phyloP scores from a whole-genome alignment of 352 stramenopile genomes.

The Pythium oligandrum region DNA sequence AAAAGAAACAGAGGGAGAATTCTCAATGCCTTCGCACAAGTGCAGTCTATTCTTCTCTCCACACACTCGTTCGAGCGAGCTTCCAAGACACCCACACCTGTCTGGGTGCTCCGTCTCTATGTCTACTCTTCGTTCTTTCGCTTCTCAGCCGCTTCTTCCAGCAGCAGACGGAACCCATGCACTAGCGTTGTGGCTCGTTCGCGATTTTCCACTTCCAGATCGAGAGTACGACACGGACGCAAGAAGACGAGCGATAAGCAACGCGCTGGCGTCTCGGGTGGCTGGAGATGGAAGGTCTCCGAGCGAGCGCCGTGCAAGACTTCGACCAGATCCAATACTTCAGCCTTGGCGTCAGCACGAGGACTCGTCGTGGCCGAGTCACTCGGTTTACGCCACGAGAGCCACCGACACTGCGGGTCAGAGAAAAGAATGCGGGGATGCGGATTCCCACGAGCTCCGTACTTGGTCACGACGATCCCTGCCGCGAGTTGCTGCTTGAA shows the following conservation, averaged over 20 bases:
- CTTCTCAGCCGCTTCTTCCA: slow-evolving; percentile 36
- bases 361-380: slow-evolving; percentile 22
- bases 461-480: slow-evolving; percentile 54
- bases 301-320: slow-evolving; percentile 42
- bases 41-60: too few relatives aligned
- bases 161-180: slow-evolving; percentile 55
- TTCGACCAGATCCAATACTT: slow-evolving; percentile 47
- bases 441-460: slow-evolving; percentile 36
- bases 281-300: slow-evolving; percentile 39
- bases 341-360: slow-evolving; percentile 37
- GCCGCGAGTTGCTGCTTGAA: slow-evolving; percentile 55
- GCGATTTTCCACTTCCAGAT: slow-evolving; percentile 50
- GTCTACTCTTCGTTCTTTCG: slow-evolving; percentile 9
- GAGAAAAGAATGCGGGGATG: slow-evolving; percentile 51
- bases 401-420: slow-evolving; percentile 46
- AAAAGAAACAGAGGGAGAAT: too few relatives aligned
- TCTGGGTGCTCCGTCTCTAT: neutral
- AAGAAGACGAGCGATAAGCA: slow-evolving; percentile 74
- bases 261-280: slow-evolving; percentile 20
- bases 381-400: slow-evolving; percentile 47
- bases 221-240: slow-evolving; percentile 62
- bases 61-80: too few relatives aligned
- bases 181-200: slow-evolving; percentile 42
- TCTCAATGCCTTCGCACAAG: too few relatives aligned
- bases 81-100: too few relatives aligned